A percentile compares a stretch with the other conserved stretches of the same genome.
Evolutionary conservation across 2,329 filamentous ascomycete genomes (phyloP).

Genomic region (Botrytis aclada): DNA sequence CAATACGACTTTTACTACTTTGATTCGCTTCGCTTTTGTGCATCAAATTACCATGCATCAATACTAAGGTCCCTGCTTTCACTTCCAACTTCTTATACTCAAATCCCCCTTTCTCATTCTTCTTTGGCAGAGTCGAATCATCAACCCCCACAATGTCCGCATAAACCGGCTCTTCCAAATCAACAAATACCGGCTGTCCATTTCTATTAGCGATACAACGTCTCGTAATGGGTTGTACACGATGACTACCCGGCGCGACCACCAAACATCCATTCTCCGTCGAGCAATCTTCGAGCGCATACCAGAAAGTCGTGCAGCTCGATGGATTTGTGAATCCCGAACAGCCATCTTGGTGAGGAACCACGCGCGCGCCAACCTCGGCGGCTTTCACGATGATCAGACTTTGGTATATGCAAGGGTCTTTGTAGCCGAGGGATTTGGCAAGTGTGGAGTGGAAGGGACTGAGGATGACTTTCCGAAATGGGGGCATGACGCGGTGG

Average conservation of each 20-base stretch:
- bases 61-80: neutral
- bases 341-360: conserved; percentile 14
- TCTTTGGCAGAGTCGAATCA: neutral
- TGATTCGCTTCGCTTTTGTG: conserved; percentile 10
- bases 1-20: conserved; percentile 9
- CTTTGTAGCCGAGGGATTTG: conserved; percentile 6
- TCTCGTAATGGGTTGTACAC: neutral
- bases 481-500: neutral
- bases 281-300: conserved; percentile 3
- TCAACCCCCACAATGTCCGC: neutral
- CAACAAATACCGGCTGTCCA: neutral
- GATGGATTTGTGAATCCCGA: conserved; percentile 3
- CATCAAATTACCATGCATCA: conserved; percentile 18
- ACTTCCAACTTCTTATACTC: conserved; percentile 14
- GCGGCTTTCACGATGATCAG: conserved; percentile 6
- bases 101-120: neutral
- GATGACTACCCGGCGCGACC: neutral
- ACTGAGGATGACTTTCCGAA: neutral
- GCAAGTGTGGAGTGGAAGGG: neutral
- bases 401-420: conserved; percentile 2
- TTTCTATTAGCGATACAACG: neutral
- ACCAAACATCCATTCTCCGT: conserved; percentile 8
- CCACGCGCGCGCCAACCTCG: neutral
- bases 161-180: neutral
- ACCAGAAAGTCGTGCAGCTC: conserved; percentile 13